Base-by-base conservation (phyloP, 768 basidiomycete species). In the Suillus weaverae region DNA sequence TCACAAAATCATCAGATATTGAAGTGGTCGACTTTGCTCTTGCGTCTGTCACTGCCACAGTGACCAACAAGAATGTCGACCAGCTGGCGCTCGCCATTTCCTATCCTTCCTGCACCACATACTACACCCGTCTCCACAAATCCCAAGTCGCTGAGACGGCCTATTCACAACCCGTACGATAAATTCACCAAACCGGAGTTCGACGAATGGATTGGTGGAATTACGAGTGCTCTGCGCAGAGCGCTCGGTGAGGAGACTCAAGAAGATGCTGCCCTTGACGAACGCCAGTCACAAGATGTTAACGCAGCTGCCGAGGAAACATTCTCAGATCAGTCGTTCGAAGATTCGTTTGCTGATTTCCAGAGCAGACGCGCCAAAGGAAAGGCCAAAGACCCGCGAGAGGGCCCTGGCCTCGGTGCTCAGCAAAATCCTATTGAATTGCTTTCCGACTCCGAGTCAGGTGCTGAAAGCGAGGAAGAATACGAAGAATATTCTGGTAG, bases 111-210 rank as follows among this genome's bases (percentile, higher is more conserved):
- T 33, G 64, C 30, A 7, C 64, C 64, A 39, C 64, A 65, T 10
- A 38, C 64, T 26, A 66, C 64, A 10, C 61, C 64, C 6, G 48
- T 43, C 38, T 65, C 64, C 11, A 10, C 59, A 44, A 48, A 26
- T 38, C 65, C 64, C 38, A 65, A 57, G 53, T 54, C 62, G 2
- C 69, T 71, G 22, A 80, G 81, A 22, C 76, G 86, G 7, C 89
- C 89, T 22, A 82, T 89, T 61, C 74, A 84, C 61, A 91, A 91
- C 70, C 90, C 90, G 2, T 91, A 87, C 72, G 89, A 91, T 73
- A 88, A 87, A 73, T 89, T 91, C 73, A 81, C 87, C 2, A 82
- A 86, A 71, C 77, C 80, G 1, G 85, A 90, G 67, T 91, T 90
- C 69, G 89, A 91, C 80, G 79, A 81, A 71, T 91, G 86, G 86